Conservation (phyloP, 352 stramenopile species). For the Nothophytophthora sp. region DNA sequence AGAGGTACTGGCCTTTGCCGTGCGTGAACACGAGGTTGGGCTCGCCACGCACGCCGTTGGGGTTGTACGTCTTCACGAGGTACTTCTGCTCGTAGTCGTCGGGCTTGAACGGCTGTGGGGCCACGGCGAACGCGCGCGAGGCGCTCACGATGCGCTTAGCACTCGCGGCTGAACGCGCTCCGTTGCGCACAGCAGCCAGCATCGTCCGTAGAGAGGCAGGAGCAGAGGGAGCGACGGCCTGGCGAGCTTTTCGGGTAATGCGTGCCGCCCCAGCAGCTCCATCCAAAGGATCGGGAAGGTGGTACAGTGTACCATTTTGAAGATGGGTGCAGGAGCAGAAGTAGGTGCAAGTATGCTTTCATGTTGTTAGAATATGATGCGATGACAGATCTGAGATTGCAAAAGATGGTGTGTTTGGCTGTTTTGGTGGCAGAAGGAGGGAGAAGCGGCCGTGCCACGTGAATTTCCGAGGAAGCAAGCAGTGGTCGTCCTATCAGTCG, state of each 20-base stretch:
- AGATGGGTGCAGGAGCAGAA: too few species aligned
- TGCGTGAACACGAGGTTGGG: slow-evolving; percentile 75
- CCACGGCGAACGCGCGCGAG: slow-evolving; percentile 28
- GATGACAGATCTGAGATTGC: too few species aligned
- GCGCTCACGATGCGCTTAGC: slow-evolving; percentile 12
- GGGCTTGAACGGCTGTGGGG: slow-evolving; percentile 38
- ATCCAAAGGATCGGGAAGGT: neutral
- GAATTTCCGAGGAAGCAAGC: too few species aligned
- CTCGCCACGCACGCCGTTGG: slow-evolving; percentile 68
- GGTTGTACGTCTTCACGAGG: slow-evolving; percentile 83
- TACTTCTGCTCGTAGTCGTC: slow-evolving; percentile 83
- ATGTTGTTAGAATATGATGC: too few species aligned
- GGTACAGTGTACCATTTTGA: neutral
- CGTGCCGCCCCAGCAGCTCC: neutral
- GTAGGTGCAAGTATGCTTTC: too few species aligned
- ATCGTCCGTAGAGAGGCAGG: slow-evolving; percentile 10
- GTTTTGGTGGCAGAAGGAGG: too few species aligned
- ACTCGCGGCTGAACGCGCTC: slow-evolving; percentile 13
- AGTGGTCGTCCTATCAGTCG: too few species aligned
- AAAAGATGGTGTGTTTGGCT: too few species aligned
- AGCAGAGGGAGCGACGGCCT: neutral
- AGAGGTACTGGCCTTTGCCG: slow-evolving; percentile 92
- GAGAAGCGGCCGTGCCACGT: too few species aligned
- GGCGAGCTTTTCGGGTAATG: slow-evolving; percentile 22
- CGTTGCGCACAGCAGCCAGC: slow-evolving; percentile 18